These are phyloP conservation scores for Peniophora sp. DNA, from an alignment of 1,284 basidiomycete genomes.

Conservation along the genomic window DNA sequence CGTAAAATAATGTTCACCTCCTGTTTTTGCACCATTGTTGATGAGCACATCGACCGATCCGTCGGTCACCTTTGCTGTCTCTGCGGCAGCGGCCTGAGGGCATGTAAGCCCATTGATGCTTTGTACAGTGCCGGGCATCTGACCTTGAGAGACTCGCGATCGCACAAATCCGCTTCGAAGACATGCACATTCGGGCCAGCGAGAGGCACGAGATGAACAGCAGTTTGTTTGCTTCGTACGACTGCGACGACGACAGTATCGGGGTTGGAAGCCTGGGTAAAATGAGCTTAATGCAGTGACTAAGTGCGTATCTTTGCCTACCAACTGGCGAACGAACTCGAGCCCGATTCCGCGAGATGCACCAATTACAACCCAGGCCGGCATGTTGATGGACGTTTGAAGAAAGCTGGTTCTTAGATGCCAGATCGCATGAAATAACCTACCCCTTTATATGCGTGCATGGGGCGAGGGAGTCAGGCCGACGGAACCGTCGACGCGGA, in stretches of 20 bases:
- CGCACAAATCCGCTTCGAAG: constrained; percentile 24
- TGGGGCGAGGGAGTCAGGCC: too few species aligned
- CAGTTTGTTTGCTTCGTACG: constrained; percentile 19
- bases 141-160: constrained; percentile 18
- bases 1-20: constrained; percentile 10
- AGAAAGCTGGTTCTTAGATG: too few species aligned
- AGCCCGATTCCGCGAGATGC: constrained; percentile 24
- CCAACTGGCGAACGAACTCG: constrained; percentile 25
- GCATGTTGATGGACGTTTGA: constrained; percentile 3
- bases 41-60: constrained; percentile 27
- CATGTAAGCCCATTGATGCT: neutral
- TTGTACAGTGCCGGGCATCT: neutral
- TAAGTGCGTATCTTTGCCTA: constrained; percentile 2
- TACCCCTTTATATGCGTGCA: too few species aligned
- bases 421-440: too few species aligned
- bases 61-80: constrained; percentile 19
- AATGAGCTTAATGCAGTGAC: neutral
- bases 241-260: constrained; percentile 24
- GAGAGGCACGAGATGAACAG: constrained; percentile 14
- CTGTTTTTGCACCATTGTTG: constrained; percentile 20
- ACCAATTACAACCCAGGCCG: constrained; percentile 13
- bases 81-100: constrained; percentile 12
- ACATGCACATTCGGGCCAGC: constrained; percentile 17
- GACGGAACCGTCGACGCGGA: too few species aligned
- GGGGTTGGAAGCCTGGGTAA: constrained; percentile 5